A percentile compares a stretch with the other conserved stretches of the same genome.
These are phyloP conservation scores for Stephania yunnanensis DNA, from an alignment of 164 flowering plant species.

Conservation along the genomic window DNA sequence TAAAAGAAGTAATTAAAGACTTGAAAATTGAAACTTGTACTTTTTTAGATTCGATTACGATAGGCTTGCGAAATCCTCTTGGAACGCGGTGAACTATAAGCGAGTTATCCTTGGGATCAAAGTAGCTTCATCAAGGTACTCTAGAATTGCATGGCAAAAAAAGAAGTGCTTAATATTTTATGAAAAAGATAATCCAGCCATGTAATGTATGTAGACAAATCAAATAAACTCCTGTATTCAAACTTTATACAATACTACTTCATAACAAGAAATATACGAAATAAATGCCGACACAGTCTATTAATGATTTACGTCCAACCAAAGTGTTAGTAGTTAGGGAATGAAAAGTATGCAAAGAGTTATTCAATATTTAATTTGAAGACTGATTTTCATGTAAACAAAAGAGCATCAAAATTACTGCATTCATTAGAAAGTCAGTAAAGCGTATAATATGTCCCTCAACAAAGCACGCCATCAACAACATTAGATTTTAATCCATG, in stretches of 20 bases:
- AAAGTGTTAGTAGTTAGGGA: neutral
- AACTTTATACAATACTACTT: neutral
- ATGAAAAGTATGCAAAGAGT: neutral
- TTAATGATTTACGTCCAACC: neutral
- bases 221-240: neutral
- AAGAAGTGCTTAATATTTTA: conserved; percentile 24
- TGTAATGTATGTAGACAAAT: no score
- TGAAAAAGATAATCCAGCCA: conserved; percentile 20
- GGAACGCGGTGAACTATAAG: conserved; percentile 92
- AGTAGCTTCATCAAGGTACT: conserved; percentile 76
- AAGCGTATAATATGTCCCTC: neutral
- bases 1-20: neutral
- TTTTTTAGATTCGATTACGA: conserved; percentile 65
- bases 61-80: conserved; percentile 86
- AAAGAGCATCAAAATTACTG: neutral
- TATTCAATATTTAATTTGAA: no score
- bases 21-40: conserved; percentile 51
- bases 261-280: neutral
- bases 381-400: no score
- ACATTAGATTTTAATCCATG: neutral
- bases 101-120: conserved; percentile 91
- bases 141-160: conserved; percentile 66
- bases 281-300: neutral
- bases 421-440: conserved; percentile 4
- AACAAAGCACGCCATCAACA: no score